Evolutionary conservation across 1,284 basidiomycete species (phyloP), one percentile per base, ranked within the genome.

Genomic region (Ustilago curta): DNA sequence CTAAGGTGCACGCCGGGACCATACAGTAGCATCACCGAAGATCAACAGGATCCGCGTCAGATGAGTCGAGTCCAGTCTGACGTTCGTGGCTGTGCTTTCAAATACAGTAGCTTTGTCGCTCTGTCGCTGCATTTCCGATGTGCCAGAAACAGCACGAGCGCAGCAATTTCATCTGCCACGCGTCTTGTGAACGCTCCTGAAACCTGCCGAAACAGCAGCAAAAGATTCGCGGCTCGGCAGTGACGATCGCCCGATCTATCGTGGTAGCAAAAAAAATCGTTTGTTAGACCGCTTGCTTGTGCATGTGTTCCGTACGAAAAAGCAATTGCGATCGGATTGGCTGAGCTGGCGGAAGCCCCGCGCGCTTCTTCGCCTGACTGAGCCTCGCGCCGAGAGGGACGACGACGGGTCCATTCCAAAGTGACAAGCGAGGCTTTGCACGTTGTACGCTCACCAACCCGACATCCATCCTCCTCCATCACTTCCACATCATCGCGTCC

Each of bases 131-230:
- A 49, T n/a, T 35, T 49, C 48, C 48, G 48, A 49, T 48, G 29
- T 19, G 29, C n/a, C n/a, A n/a, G n/a, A n/a, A n/a, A n/a, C n/a
- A n/a, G n/a, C n/a, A n/a, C n/a, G 27, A 39, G 32, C 49, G 37
- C 49, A 51, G 32, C 49, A 49, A 49, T 23, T 47, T 45, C 27
- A 29, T 16, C 45, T 47, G 45, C 45, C 45, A 47, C 45, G 45
- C 47, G 29, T 37, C 35, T 37, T 37, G 47, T 37, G 47, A n/a
- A 31, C 11, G 14, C 3, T 27, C 27, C 45, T 37, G 14, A 47
- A 31, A 7, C 29, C 45, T 29, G 29, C 27, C 27, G 45, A 29
- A n/a, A 45, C 23, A n/a, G n/a, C n/a, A n/a, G n/a, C n/a, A 47
- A 8, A 29, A 29, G 45, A 47, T 47, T 27, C n/a, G 47, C 47